A percentile compares a stretch with the other conserved stretches of the same genome.
Evolutionary conservation across 116 monocot genomes (phyloP).

Genomic region (Posidonia oceanica): DNA sequence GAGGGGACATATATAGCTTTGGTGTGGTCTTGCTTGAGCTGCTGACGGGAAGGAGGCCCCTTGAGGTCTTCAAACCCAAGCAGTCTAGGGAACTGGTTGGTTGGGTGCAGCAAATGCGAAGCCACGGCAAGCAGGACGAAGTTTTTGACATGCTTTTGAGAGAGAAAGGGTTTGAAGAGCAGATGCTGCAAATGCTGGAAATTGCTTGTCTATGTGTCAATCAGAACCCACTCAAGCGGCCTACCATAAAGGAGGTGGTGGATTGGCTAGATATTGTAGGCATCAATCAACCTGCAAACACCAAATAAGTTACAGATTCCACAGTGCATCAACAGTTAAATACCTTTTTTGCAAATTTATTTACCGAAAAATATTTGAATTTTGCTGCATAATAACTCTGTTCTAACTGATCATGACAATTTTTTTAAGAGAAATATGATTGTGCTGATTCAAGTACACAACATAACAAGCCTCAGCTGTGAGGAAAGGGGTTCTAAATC

Average conservation of each 20-base stretch:
- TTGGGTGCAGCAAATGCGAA: slow-evolving; percentile 48
- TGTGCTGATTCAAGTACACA: no score
- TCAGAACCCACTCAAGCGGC: slow-evolving; percentile 37
- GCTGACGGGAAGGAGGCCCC: slow-evolving; percentile 45
- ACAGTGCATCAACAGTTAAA: background rate
- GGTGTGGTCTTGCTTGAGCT: slow-evolving; percentile 67
- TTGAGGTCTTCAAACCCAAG: slow-evolving; percentile 45
- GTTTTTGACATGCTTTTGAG: slow-evolving; percentile 42
- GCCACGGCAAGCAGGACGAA: slow-evolving; percentile 27
- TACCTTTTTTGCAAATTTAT: background rate
- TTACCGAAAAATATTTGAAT: background rate
- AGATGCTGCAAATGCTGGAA: slow-evolving; percentile 40
- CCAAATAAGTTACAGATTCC: background rate
- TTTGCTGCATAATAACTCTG: background rate
- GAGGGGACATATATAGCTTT: slow-evolving; percentile 70
- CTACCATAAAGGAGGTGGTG: slow-evolving; percentile 35
- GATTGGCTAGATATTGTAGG: slow-evolving; percentile 31
- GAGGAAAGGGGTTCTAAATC: no score
- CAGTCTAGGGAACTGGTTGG: slow-evolving; percentile 34
- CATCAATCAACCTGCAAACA: background rate
- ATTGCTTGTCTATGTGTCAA: slow-evolving; percentile 43
- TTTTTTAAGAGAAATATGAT: no score
- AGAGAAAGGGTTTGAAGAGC: slow-evolving; percentile 23
- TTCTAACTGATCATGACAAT: no score
- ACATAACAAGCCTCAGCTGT: no score